Evolutionary conservation across 306 rosid genomes (phyloP), one percentile per base, ranked within the genome.

Genomic region (Vicia sativa): DNA sequence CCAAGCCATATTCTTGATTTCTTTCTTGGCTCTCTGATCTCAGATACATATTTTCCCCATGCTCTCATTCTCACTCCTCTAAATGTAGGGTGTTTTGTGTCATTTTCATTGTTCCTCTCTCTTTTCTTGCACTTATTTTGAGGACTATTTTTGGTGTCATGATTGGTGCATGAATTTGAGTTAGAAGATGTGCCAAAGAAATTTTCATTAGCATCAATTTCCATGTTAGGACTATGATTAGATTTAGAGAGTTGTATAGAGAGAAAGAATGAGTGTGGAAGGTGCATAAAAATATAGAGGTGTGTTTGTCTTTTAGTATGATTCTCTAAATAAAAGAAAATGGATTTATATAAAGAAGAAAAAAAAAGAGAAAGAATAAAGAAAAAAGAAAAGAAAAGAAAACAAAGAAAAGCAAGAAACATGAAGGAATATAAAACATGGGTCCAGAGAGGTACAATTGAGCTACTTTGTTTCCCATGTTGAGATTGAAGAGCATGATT

Each of bases 31-130:
- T 92, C 96, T 0, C 98, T 86, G 28, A 92, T 89, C 80, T 92
- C 98, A 7, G 89, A 89, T 29, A 92, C 98, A 91, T 91, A 92
- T 78, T 87, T 92, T 0, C 96, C 98, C 98, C 98, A 89, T 5
- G 69, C 73, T 0, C 98, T 80, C 92, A 80, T 92, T 53, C 98
- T 74, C 8, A 92, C 98, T 0, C 98, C 98, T 8, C 98, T 80
- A 49, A 70, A 92, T 0, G 85, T 78, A 0, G 80, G 91, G 80
- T 87, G 92, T 73, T 81, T 83, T 0, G 43, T 38, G 14, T 79
- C 85, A 4, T 49, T 78, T 6, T 60, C 65, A 70, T 25, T n/a
- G 15, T 21, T 81, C 38, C 74, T 75, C 71, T 71, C 72, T 73
- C 73, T 83, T 68, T 84, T 89, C 53, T 76, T 77, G 58, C 63